phyloP scores from a whole-genome alignment of 2,329 filamentous ascomycete species.

The Verticillium tricorpus region DNA sequence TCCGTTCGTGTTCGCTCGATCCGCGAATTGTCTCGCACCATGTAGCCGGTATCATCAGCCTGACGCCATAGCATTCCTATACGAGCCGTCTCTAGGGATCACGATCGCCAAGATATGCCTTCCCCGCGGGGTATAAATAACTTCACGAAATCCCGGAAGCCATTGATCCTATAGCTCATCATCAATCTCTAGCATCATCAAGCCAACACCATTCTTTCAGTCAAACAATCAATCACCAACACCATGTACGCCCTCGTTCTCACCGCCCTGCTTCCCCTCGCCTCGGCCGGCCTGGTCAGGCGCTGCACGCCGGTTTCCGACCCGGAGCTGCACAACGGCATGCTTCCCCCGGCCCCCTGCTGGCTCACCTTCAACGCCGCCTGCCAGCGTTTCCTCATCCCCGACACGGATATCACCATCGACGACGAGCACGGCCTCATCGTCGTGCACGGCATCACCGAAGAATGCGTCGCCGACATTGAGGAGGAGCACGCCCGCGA shows the following conservation, averaged over 20 bases:
- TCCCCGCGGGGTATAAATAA: no score
- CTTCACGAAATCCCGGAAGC: no score
- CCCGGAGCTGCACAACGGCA: conserved; percentile 15
- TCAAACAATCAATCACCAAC: background rate
- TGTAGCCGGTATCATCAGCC: no score
- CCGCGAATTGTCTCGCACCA: no score
- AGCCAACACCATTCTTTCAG: background rate
- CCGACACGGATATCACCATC: conserved; percentile 14
- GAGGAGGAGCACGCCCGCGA: conserved; percentile 17
- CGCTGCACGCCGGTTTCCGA: conserved; percentile 18
- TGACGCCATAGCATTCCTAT: no score
- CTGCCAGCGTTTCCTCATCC: conserved; percentile 14
- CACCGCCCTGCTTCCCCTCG: background rate
- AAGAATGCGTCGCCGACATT: conserved; percentile 15
- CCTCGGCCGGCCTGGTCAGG: conserved; percentile 9
- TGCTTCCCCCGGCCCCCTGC: conserved; percentile 20
- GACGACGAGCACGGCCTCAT: conserved; percentile 13
- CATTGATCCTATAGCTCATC: no score
- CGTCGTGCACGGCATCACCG: conserved; percentile 16
- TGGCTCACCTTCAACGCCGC: conserved; percentile 19
- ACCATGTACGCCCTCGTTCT: background rate
- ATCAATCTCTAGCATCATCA: background rate
- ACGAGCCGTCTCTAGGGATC: no score
- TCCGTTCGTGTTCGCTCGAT: no score
- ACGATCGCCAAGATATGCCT: no score